Evolutionary conservation across 306 rosid genomes (phyloP).

Genomic region (Lathyrus tuberosus): DNA sequence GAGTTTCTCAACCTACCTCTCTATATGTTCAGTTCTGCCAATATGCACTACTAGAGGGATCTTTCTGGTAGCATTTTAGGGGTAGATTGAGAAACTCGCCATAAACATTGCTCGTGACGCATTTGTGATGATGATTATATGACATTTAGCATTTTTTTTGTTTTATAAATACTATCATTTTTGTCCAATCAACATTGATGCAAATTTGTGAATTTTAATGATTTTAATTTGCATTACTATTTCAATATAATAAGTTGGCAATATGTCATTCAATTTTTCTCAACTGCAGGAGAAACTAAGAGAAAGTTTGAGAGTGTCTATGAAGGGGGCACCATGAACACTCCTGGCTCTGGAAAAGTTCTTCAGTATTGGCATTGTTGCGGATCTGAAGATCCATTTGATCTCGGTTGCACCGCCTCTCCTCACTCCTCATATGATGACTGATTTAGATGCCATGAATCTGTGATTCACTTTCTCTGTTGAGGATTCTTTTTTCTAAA

Average conservation of each 20-base stretch:
- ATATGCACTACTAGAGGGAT: no score
- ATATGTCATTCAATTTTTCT: slow-evolving; percentile 26
- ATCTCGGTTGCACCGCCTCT: slow-evolving; percentile 82
- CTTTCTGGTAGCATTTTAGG: no score
- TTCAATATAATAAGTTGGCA: slow-evolving; percentile 16
- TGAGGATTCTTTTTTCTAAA: slow-evolving; percentile 23
- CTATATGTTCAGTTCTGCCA: no score
- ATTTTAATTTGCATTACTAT: not conserved
- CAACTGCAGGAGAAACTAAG: slow-evolving; percentile 79
- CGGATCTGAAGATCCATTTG: slow-evolving; percentile 87
- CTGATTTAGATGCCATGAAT: slow-evolving; percentile 40
- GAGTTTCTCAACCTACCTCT: no score
- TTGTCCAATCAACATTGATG: slow-evolving; percentile 18
- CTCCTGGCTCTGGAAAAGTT: slow-evolving; percentile 84
- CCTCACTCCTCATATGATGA: slow-evolving; percentile 84
- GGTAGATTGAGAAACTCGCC: not conserved
- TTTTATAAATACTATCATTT: not conserved
- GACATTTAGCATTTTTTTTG: not conserved
- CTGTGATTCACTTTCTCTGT: slow-evolving; percentile 31
- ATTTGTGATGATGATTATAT: not conserved
- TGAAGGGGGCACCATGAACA: slow-evolving; percentile 80
- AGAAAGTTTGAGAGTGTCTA: slow-evolving; percentile 94
- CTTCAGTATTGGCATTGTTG: slow-evolving; percentile 97
- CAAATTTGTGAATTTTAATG: slow-evolving; percentile 26
- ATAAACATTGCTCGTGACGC: not conserved